phyloP scores from a whole-genome alignment of 495 filamentous ascomycete genomes.

The Venustampulla echinocandica region DNA sequence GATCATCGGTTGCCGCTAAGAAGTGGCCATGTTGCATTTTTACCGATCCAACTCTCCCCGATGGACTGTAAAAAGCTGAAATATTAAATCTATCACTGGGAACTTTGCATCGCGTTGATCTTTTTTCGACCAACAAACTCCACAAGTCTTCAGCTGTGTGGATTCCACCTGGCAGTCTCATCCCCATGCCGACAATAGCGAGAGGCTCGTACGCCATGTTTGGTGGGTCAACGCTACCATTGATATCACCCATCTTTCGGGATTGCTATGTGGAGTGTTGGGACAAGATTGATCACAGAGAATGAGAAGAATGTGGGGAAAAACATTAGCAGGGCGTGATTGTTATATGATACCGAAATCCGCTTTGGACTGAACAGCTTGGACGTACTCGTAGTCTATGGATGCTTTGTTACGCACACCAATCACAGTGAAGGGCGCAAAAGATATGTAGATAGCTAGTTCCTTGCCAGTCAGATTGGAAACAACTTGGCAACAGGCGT shows the following conservation, averaged over 20 bases:
- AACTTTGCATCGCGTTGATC: neutral
- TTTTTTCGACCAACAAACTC: conserved; percentile 6
- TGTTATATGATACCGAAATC: neutral
- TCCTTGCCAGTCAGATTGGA: neutral
- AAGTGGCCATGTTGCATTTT: conserved; percentile 33
- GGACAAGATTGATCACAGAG: neutral
- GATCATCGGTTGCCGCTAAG: conserved; percentile 35
- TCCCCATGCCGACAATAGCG: conserved; percentile 14
- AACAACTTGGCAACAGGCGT: neutral
- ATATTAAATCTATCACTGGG: conserved; percentile 5
- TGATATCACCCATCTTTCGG: neutral
- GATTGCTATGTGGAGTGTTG: neutral
- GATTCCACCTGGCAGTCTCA: conserved; percentile 10
- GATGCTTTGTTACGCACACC: neutral
- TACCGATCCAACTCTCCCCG: neutral
- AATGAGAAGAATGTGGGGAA: neutral
- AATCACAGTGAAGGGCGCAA: neutral
- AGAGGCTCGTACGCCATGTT: conserved; percentile 13
- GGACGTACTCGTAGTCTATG: neutral
- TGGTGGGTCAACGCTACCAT: neutral
- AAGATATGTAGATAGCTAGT: neutral
- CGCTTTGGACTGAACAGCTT: neutral
- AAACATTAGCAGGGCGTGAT: neutral
- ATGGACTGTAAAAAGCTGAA: neutral
- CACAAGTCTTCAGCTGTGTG: conserved; percentile 1